phyloP scores from a whole-genome alignment of 2,329 filamentous ascomycete species.

The Exophiala aquamarina region DNA sequence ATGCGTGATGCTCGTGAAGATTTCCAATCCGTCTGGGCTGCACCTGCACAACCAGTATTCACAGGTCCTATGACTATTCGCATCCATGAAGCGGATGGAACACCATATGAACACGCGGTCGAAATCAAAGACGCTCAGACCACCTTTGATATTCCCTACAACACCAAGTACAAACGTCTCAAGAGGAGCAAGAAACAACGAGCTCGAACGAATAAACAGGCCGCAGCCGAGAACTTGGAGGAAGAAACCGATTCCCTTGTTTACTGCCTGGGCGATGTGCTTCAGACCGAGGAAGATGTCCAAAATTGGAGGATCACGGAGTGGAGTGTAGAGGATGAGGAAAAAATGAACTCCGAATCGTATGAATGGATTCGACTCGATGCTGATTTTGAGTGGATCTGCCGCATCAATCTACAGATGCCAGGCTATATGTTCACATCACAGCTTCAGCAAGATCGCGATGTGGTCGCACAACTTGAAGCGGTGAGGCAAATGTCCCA shows the following conservation, averaged over 20 bases:
- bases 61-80: conserved; percentile 96
- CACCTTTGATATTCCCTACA: conserved; percentile 94
- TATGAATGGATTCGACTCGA: conserved; percentile 99
- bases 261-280: conserved; percentile 88
- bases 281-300: conserved; percentile 79
- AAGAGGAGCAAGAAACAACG: conserved; percentile 84
- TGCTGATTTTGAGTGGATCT: conserved; percentile 97
- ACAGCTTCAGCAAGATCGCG: conserved; percentile 93
- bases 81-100: conserved; percentile 97
- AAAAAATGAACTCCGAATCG: conserved; percentile 89
- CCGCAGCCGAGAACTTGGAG: conserved; percentile 64
- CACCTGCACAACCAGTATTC: conserved; percentile 74
- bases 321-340: conserved; percentile 86
- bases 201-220: conserved; percentile 62
- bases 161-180: conserved; percentile 97
- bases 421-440: conserved; percentile 97
- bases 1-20: conserved; percentile 82
- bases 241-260: conserved; percentile 78
- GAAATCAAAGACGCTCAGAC: conserved; percentile 86
- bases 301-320: conserved; percentile 81
- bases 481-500: conserved; percentile 72
- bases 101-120: conserved; percentile 96
- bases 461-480: conserved; percentile 82
- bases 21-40: conserved; percentile 66
- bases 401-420: conserved; percentile 74